A percentile compares a stretch with the other conserved stretches of the same genome.
Conservation (phyloP, 108 stramenopile species). For the Discostella stelligeroides region DNA sequence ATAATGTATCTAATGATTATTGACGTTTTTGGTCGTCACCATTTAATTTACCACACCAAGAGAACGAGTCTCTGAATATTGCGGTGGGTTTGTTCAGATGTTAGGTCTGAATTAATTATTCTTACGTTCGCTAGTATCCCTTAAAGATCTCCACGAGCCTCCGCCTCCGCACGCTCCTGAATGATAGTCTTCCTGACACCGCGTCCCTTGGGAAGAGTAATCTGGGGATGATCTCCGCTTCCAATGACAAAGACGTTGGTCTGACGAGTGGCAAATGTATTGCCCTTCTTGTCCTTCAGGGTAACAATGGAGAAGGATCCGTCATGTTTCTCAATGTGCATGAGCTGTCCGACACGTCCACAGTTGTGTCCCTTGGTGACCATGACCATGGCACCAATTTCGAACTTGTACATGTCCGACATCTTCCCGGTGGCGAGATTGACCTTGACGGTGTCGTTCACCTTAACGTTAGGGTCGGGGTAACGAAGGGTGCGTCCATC, state of each 20-base stretch:
- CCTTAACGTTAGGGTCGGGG: constrained; percentile 98
- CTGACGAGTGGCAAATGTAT: constrained; percentile 96
- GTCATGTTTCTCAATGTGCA: constrained; percentile 97
- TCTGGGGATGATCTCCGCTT: constrained; percentile 79
- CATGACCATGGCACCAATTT: constrained; percentile 96
- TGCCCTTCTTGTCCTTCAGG: constrained; percentile 96
- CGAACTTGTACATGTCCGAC: constrained; percentile 94
- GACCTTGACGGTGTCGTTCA: constrained; percentile 98
- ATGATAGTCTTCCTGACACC: constrained; percentile 99
- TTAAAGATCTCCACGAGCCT: constrained; percentile 79
- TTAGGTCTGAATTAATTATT: neutral
- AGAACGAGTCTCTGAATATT: constrained; percentile 20
- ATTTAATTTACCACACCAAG: constrained; percentile 26
- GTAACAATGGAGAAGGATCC: constrained; percentile 98
- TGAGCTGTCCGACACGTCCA: constrained; percentile 96
- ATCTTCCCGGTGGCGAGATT: constrained; percentile 96
- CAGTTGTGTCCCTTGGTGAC: constrained; percentile 96
- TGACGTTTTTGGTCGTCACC: constrained; percentile 38
- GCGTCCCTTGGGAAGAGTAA: constrained; percentile 99
- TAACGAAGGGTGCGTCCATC: constrained; percentile 99
- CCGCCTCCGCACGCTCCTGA: constrained; percentile 93
- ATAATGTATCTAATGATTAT: constrained; percentile 4
- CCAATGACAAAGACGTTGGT: constrained; percentile 97
- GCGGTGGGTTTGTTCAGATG: neutral
- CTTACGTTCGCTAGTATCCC: neutral